Evolutionary conservation across 139 green algal genomes (phyloP), one percentile per base, ranked within the genome.

Genomic region (Coccomyxa sp.): DNA sequence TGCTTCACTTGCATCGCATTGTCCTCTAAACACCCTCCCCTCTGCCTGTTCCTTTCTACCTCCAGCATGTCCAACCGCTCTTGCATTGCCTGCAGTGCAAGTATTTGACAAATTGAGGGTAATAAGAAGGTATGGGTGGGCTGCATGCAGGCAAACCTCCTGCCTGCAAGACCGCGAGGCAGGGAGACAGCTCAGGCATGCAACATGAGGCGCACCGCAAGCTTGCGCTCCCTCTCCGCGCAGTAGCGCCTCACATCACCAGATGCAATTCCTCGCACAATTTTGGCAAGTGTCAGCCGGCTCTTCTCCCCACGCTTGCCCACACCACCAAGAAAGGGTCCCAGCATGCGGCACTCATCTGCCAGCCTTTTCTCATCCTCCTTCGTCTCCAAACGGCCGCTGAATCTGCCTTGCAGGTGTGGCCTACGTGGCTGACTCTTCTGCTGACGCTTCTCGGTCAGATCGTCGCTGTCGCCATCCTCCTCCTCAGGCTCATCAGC

Each of bases 271-370:
- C 89, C 92, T 0, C 94, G 87, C 74, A 97, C 92, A 25, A 97
- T 94, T 78, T 94, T 96, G 78, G 94, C 92, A 27, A 97, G 88
- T 27, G 92, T 97, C 12, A 91, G 86, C n/a, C 91, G 87, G 78
- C 87, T 90, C 82, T 90, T 89, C 75, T 97, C 93, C 0, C 91
- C 91, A 21, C 89, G 86, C 67, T 90, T 91, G 59, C 90, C 91
- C 18, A 85, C 81, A 30, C 92, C 92, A 21, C 92, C 92, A 30
- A 97, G 85, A 85, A 96, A 83, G 18, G 91, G 93, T 0, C 88
- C 94, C 13, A 97, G 85, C 77, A 95, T 82, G 81, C 87, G 85
- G 89, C 94, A 97, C 88, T 97, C 94, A 25, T 95, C 90, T n/a
- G 86, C 89, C 63, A 97, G 86, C 74, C 83, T 81, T 82, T 91